Evolutionary conservation across 2,329 filamentous ascomycete genomes (phyloP).

Genomic region (Geosmithia morbida): DNA sequence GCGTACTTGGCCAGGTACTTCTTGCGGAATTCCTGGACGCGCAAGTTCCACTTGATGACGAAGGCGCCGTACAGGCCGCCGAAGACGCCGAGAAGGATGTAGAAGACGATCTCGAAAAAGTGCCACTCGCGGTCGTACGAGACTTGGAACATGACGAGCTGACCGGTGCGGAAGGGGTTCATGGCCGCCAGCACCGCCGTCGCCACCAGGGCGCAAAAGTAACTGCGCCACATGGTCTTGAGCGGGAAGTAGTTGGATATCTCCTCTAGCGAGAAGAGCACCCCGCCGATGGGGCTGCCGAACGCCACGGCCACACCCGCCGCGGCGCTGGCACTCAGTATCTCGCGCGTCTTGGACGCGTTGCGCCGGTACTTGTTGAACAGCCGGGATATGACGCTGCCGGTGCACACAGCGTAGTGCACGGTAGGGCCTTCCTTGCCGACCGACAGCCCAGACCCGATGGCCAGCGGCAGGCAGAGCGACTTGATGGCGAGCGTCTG

Average conservation of each 20-base stretch:
- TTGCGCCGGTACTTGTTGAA: slow-evolving; percentile 88
- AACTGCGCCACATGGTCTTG: slow-evolving; percentile 95
- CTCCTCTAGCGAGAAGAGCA: slow-evolving; percentile 93
- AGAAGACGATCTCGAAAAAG: slow-evolving; percentile 92
- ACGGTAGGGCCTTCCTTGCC: slow-evolving; percentile 97
- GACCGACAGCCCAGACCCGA: slow-evolving; percentile 85
- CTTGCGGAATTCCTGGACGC: slow-evolving; percentile 83
- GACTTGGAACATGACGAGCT: slow-evolving; percentile 98
- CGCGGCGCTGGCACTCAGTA: slow-evolving; percentile 85
- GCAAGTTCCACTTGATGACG: slow-evolving; percentile 95
- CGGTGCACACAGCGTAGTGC: slow-evolving; percentile 96
- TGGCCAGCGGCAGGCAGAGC: slow-evolving; percentile 76
- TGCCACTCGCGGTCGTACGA: slow-evolving; percentile 94
- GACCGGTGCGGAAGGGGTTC: slow-evolving; percentile 94
- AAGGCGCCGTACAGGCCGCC: slow-evolving; percentile 92
- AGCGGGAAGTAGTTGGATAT: slow-evolving; percentile 95
- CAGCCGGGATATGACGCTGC: slow-evolving; percentile 86
- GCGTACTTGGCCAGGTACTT: slow-evolving; percentile 77
- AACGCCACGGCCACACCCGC: slow-evolving; percentile 95
- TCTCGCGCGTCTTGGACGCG: slow-evolving; percentile 88
- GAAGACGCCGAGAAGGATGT: slow-evolving; percentile 80
- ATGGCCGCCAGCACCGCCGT: slow-evolving; percentile 86
- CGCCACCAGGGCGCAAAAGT: slow-evolving; percentile 92
- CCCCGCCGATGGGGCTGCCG: slow-evolving; percentile 91
- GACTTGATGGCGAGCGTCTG: slow-evolving; percentile 94